Evolutionary conservation across 805 yeast species (phyloP), one percentile per base, ranked within the genome.

Genomic region (Ascoidea rubescens): DNA sequence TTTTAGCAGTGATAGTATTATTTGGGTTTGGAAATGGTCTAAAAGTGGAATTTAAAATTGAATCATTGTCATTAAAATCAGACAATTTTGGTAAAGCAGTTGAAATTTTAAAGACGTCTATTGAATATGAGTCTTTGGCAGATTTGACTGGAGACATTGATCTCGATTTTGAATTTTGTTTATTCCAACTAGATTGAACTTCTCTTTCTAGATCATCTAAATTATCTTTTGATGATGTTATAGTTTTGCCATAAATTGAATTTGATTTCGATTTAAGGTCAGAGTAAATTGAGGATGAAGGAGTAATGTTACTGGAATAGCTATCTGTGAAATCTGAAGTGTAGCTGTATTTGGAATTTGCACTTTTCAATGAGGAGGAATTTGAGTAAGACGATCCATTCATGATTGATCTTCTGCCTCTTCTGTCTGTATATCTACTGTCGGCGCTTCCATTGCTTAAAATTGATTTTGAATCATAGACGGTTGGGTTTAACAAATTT

Each of bases 1-100:
- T 21, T 21, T 21, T 21, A 21, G 28, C 28, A 21, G 28, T 21
- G 28, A 21, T 21, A 21, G 28, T 21, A 21, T 21, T 21, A 21
- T 21, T 21, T 21, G 28, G 28, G 8, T 37, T 37, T 8, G 43
- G 43, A 37, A 37, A 37, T 37, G 43, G 43, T 37, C 14, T 37
- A 14, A 37, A 37, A 10, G 43, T 10, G 8, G 43, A 37, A 10
- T 37, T 37, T 10, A 10, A 37, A 14, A 37, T 8, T 10, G 43
- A 37, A 10, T 37, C 43, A 37, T 37, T 37, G 8, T 37, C 43
- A 37, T 37, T 37, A 31, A 51, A 47, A 31, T 46, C 51, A 2
- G 52, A 48, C n/a, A 49, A 46, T 33, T 51, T 49, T 5, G 53
- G 53, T 42, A 51, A 51, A 7, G 48, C 50, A 16, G 47, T 30